Evolutionary conservation across 768 basidiomycete genomes (phyloP).

Genomic region (Auricularia sp.): DNA sequence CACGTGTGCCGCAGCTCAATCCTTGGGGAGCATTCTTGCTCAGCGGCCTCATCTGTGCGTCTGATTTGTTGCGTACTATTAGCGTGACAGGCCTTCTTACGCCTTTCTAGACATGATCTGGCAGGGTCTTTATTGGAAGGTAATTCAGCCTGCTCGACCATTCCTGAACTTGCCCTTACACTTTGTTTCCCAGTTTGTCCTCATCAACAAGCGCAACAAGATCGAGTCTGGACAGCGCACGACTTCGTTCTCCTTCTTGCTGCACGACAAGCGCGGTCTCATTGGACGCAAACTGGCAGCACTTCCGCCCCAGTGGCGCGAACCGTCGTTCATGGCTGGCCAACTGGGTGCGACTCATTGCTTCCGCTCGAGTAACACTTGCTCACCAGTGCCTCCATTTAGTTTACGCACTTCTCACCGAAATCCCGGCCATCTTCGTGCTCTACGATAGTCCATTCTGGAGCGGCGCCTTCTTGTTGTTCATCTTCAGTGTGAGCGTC

Average conservation of each 20-base stretch:
- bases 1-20: slow-evolving; percentile 54
- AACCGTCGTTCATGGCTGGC: slow-evolving; percentile 69
- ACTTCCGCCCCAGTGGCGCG: slow-evolving; percentile 52
- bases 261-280: slow-evolving; percentile 77
- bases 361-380: background rate
- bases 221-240: slow-evolving; percentile 86
- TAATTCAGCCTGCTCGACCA: slow-evolving; percentile 13
- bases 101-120: slow-evolving; percentile 66
- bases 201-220: slow-evolving; percentile 79
- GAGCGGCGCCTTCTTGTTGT: slow-evolving; percentile 67
- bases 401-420: slow-evolving; percentile 82
- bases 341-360: slow-evolving; percentile 50
- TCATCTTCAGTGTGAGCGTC: slow-evolving; percentile 76
- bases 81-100: slow-evolving; percentile 11
- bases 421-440: slow-evolving; percentile 73
- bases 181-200: slow-evolving; percentile 49
- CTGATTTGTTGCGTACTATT: background rate
- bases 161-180: background rate
- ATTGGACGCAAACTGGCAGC: slow-evolving; percentile 65
- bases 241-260: slow-evolving; percentile 79
- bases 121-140: slow-evolving; percentile 94
- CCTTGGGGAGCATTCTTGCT: slow-evolving; percentile 66
- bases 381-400: slow-evolving; percentile 3
- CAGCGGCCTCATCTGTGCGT: slow-evolving; percentile 76
- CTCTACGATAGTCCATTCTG: slow-evolving; percentile 72